phyloP scores from a whole-genome alignment of 768 basidiomycete genomes.

The Suillus subluteus region DNA sequence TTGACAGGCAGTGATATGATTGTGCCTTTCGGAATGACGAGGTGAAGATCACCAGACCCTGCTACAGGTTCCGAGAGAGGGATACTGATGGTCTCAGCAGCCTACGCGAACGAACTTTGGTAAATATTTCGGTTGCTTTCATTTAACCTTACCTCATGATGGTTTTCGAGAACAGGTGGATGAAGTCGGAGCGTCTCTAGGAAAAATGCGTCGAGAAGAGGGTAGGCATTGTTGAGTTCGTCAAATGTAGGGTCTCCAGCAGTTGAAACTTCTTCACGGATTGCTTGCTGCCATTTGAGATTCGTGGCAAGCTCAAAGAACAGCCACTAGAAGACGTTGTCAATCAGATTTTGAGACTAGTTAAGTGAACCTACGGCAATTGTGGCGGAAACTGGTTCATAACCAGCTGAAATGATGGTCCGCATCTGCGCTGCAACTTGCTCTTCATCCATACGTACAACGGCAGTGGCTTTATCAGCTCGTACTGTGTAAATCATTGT shows the following conservation, averaged over 20 bases:
- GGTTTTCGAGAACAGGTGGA: conserved; percentile 65
- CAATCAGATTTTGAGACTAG: conserved; percentile 2
- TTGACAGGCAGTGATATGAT: conserved; percentile 57
- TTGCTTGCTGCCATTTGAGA: conserved; percentile 52
- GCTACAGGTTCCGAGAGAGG: conserved; percentile 58
- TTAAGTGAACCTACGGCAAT: conserved; percentile 31
- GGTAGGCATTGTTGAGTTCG: conserved; percentile 48
- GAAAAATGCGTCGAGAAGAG: conserved; percentile 62
- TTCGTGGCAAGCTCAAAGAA: conserved; percentile 63
- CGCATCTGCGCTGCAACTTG: conserved; percentile 63
- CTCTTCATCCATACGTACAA: conserved; percentile 47
- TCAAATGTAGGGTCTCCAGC: conserved; percentile 55
- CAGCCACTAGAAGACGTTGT: conserved; percentile 52
- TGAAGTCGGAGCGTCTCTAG: conserved; percentile 66
- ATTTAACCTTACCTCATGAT: conserved; percentile 53
- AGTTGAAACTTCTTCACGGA: conserved; percentile 57
- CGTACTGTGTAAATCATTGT: conserved; percentile 31
- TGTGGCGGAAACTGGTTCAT: conserved; percentile 41
- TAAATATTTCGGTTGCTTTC: background rate
- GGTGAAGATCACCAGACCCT: conserved; percentile 43
- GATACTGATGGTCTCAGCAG: conserved; percentile 52
- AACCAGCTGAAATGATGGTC: conserved; percentile 62
- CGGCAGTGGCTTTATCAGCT: conserved; percentile 47
- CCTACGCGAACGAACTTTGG: conserved; percentile 35
- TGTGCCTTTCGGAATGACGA: conserved; percentile 61